A percentile compares a stretch with the other conserved stretches of the same genome.
Conservation (phyloP, 495 filamentous ascomycete genomes). For the Aspergillus avenaceus region DNA sequence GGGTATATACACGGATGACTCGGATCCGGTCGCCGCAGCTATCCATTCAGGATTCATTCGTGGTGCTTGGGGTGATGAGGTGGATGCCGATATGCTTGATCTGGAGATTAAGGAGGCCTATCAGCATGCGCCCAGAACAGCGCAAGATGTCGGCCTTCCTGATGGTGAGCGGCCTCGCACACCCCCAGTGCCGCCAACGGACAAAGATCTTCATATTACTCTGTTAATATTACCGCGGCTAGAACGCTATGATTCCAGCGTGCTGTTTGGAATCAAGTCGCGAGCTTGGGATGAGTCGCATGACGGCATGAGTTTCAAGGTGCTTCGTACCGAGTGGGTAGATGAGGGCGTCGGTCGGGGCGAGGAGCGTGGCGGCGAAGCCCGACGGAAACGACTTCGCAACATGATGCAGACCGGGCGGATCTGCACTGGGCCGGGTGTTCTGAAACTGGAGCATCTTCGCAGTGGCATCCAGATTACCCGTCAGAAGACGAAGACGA, state of each 20-base stretch:
- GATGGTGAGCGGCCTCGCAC: constrained; percentile 30
- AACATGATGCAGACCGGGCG: constrained; percentile 43
- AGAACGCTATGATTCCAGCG: constrained; percentile 67
- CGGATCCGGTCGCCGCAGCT: constrained; percentile 85
- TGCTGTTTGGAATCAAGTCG: constrained; percentile 74
- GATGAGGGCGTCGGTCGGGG: constrained; percentile 65
- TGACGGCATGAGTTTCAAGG: constrained; percentile 86
- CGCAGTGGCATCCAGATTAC: constrained; percentile 36
- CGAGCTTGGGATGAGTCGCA: constrained; percentile 66
- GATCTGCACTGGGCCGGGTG: constrained; percentile 44
- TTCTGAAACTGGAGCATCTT: constrained; percentile 40
- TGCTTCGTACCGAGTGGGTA: constrained; percentile 74
- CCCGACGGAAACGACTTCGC: constrained; percentile 56
- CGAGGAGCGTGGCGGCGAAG: constrained; percentile 60
- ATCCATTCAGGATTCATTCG: constrained; percentile 91
- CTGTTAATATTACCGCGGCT: constrained; percentile 77
- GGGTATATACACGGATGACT: constrained; percentile 93
- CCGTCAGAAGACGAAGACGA: constrained; percentile 17
- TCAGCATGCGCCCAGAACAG: constrained; percentile 32
- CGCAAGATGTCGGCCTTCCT: constrained; percentile 16
- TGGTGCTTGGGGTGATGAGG: constrained; percentile 78
- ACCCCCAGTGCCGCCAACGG: constrained; percentile 39
- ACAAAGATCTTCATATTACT: constrained; percentile 79
- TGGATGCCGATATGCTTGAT: constrained; percentile 64
- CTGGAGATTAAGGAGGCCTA: constrained; percentile 49